A percentile compares a stretch with the other conserved stretches of the same genome.
Evolutionary conservation across 1,139 yeast species (phyloP).

Genomic region (Blastobotrys arbuscula): DNA sequence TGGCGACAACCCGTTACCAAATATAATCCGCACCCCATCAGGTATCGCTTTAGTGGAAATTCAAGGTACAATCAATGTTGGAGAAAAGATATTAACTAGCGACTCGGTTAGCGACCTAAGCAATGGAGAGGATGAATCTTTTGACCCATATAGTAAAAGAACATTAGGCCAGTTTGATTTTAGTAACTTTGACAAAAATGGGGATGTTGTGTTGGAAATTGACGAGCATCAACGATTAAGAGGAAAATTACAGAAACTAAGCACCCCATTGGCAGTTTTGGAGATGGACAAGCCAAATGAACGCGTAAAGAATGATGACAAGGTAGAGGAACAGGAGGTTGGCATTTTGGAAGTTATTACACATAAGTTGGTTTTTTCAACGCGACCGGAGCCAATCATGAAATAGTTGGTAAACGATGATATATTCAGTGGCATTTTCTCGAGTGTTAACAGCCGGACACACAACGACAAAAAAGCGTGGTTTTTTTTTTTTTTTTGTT

Average conservation of each 20-base stretch:
- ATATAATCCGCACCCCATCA: constrained; percentile 27
- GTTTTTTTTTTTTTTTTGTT: not conserved
- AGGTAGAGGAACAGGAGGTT: constrained; percentile 20
- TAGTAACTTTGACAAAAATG: constrained; percentile 19
- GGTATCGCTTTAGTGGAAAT: constrained; percentile 33
- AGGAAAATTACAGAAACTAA: constrained; percentile 32
- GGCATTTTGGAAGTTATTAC: constrained; percentile 29
- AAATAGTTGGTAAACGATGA: too few species aligned
- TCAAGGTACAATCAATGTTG: constrained; percentile 32
- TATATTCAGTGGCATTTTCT: too few species aligned
- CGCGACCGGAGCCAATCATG: constrained; percentile 32
- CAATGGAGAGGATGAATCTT: constrained; percentile 13
- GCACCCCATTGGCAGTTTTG: constrained; percentile 34
- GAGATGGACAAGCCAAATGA: constrained; percentile 16
- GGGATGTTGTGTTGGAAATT: constrained; percentile 28
- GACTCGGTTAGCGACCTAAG: constrained; percentile 16
- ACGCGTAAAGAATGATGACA: constrained; percentile 1
- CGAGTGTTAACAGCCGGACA: not conserved
- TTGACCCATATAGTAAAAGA: constrained; percentile 9
- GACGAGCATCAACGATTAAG: constrained; percentile 34
- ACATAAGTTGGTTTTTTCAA: constrained; percentile 31
- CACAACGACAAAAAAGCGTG: not conserved
- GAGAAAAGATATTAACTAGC: constrained; percentile 22
- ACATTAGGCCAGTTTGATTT: constrained; percentile 26
- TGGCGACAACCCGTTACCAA: constrained; percentile 22